Percentiles rank a stretch among this genome's conserved stretches.
phyloP scores from a whole-genome alignment of 75 land plant species.

The Picea glauca region DNA sequence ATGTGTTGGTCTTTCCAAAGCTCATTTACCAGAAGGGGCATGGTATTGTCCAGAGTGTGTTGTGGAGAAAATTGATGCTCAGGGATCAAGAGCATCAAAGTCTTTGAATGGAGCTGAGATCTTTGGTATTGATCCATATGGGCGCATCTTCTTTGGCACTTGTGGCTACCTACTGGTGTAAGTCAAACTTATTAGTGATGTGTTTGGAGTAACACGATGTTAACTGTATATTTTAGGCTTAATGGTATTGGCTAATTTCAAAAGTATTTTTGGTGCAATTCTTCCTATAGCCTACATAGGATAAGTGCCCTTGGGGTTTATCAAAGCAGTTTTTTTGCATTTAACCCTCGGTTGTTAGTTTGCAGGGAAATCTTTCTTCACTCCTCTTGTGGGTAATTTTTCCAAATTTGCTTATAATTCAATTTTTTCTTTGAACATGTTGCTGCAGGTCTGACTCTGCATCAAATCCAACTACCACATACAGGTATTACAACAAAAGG shows the following conservation, averaged over 20 bases:
- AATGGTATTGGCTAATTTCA: neutral
- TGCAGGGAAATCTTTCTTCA: neutral
- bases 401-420: too few species aligned
- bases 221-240: neutral
- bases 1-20: slow-evolving; percentile 71
- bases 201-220: neutral
- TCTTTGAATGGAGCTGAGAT: slow-evolving; percentile 61
- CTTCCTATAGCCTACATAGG: neutral
- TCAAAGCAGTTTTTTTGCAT: neutral
- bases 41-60: slow-evolving; percentile 94
- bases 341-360: neutral
- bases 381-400: too few species aligned
- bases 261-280: neutral
- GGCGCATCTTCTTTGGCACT: slow-evolving; percentile 51
- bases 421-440: neutral
- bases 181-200: slow-evolving; percentile 15
- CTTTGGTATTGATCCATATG: slow-evolving; percentile 66
- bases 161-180: slow-evolving; percentile 87
- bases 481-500: slow-evolving; percentile 56
- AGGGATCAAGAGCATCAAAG: slow-evolving; percentile 24
- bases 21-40: slow-evolving; percentile 54
- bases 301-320: neutral
- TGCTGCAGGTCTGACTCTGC: slow-evolving; percentile 54
- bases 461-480: slow-evolving; percentile 16
- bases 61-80: slow-evolving; percentile 26